Conservation (phyloP, 1,139 yeast species). For the Meyerozyma guilliermondii region DNA sequence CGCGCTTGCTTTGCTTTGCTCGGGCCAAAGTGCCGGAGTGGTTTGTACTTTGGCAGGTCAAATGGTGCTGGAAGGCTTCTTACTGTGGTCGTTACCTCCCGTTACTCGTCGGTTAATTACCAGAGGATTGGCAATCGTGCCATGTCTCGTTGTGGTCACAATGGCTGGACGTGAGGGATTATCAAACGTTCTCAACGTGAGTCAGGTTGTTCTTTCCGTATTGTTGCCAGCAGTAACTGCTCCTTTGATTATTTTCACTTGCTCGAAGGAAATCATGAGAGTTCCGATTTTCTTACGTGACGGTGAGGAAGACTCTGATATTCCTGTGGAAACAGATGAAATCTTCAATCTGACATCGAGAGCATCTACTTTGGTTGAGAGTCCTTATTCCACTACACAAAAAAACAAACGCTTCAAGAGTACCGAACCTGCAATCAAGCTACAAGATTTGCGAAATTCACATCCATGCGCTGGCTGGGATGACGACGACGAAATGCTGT, state of each 20-base stretch:
- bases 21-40: slow-evolving; percentile 98
- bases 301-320: slow-evolving; percentile 25
- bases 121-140: slow-evolving; percentile 78
- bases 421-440: slow-evolving; percentile 38
- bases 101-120: slow-evolving; percentile 82
- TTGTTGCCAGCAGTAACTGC: slow-evolving; percentile 87
- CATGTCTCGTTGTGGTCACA: slow-evolving; percentile 77
- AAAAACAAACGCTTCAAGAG: slow-evolving; percentile 20
- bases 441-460: slow-evolving; percentile 37
- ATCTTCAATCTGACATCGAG: neutral
- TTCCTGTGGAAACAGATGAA: slow-evolving; percentile 11
- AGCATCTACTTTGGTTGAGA: slow-evolving; percentile 6
- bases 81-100: slow-evolving; percentile 81
- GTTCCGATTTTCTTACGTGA: slow-evolving; percentile 46
- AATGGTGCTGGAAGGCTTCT: slow-evolving; percentile 92
- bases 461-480: slow-evolving; percentile 47
- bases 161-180: slow-evolving; percentile 83
- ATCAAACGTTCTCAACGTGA: slow-evolving; percentile 70
- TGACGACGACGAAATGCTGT: slow-evolving; percentile 27
- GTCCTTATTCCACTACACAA: slow-evolving; percentile 2
- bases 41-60: slow-evolving; percentile 98
- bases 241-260: slow-evolving; percentile 81
- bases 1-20: slow-evolving; percentile 84
- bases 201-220: slow-evolving; percentile 83
- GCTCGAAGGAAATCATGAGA: slow-evolving; percentile 69